phyloP scores from a whole-genome alignment of 1,284 basidiomycete genomes.

The Cutaneotrichosporon sp. region DNA sequence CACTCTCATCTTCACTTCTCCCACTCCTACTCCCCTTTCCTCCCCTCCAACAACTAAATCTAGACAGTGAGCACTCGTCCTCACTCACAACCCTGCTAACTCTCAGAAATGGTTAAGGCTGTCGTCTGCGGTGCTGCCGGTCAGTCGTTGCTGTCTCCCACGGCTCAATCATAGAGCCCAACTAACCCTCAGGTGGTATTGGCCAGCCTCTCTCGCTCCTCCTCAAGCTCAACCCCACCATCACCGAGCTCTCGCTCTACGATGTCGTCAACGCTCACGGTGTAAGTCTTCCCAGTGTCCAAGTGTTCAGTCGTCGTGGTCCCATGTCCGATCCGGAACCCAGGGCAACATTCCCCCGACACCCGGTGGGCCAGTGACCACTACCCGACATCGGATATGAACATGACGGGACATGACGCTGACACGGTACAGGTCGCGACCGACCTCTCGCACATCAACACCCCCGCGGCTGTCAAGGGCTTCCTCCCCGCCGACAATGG shows the following conservation, averaged over 20 bases:
- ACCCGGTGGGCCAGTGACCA: no score
- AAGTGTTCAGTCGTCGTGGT: neutral
- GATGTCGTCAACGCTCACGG: slow-evolving; percentile 62
- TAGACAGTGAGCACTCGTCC: slow-evolving; percentile 15
- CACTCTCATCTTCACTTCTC: slow-evolving; percentile 4
- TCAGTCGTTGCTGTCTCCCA: slow-evolving; percentile 45
- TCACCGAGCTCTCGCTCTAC: slow-evolving; percentile 85
- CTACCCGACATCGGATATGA: neutral
- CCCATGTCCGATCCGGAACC: neutral
- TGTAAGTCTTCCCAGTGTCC: slow-evolving; percentile 35
- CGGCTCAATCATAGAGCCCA: neutral
- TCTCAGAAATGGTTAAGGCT: slow-evolving; percentile 74
- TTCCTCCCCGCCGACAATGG: slow-evolving; percentile 53
- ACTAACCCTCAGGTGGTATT: slow-evolving; percentile 57
- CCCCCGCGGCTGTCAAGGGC: slow-evolving; percentile 70
- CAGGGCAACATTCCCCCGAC: neutral
- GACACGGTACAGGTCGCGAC: slow-evolving; percentile 62
- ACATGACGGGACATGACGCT: neutral
- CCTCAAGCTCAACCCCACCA: slow-evolving; percentile 78
- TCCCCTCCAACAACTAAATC: slow-evolving; percentile 4
- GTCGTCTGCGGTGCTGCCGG: slow-evolving; percentile 91
- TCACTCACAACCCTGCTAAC: slow-evolving; percentile 4
- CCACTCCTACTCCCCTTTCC: slow-evolving; percentile 1
- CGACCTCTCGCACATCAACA: slow-evolving; percentile 91
- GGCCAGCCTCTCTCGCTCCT: slow-evolving; percentile 90